Evolutionary conservation across 495 filamentous ascomycete genomes (phyloP).

Genomic region (Neurospora hispaniola): DNA sequence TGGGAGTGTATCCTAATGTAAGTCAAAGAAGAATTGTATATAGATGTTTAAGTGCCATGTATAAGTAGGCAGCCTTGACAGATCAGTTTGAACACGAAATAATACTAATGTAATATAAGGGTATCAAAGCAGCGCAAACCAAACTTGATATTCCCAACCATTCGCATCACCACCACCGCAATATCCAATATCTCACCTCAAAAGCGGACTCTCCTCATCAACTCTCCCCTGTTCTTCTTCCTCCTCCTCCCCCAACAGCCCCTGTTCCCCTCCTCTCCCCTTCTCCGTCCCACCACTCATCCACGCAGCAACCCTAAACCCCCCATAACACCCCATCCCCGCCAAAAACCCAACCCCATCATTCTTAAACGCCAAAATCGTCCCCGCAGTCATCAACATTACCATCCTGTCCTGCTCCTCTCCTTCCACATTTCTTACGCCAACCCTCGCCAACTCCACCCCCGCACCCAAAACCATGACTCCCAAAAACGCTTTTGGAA

Average conservation of each 20-base stretch:
- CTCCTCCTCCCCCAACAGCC: background rate
- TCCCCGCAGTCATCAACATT: conserved; percentile 77
- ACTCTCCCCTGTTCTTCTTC: background rate
- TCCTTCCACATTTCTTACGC: conserved; percentile 59
- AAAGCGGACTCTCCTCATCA: conserved; percentile 11
- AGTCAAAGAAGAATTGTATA: no score
- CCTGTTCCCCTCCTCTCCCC: background rate
- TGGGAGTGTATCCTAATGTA: no score
- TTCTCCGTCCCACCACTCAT: background rate
- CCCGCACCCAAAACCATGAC: conserved; percentile 86
- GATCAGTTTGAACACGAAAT: background rate
- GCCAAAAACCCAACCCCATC: conserved; percentile 78
- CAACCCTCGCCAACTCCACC: conserved; percentile 73
- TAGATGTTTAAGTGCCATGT: background rate
- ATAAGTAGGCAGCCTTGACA: background rate
- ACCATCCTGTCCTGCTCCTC: conserved; percentile 61
- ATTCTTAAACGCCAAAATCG: conserved; percentile 77
- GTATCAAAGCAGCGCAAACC: background rate
- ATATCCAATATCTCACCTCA: conserved; percentile 1
- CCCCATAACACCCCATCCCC: conserved; percentile 49
- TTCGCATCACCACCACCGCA: background rate
- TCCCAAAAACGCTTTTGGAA: conserved; percentile 65
- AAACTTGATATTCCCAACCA: background rate
- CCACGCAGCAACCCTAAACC: background rate
- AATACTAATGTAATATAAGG: background rate